phyloP scores from a whole-genome alignment of 805 yeast genomes.

The Schwanniomyces sp. region DNA sequence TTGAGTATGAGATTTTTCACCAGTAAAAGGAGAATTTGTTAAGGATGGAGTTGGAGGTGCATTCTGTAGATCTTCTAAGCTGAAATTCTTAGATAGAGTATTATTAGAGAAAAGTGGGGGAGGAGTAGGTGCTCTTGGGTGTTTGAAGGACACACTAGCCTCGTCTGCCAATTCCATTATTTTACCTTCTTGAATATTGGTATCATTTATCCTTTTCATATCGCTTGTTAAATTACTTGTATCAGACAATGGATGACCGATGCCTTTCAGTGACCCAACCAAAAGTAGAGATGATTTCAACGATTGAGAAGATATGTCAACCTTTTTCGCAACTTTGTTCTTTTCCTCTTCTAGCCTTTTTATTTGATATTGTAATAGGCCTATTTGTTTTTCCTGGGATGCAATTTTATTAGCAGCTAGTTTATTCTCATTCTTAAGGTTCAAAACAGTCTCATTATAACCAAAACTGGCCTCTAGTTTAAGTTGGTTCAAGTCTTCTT shows the following conservation, averaged over 20 bases:
- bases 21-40: not conserved
- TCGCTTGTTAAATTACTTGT: not conserved
- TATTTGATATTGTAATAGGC: slow-evolving; percentile 21
- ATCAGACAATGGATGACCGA: slow-evolving; percentile 10
- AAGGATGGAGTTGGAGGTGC: slow-evolving; percentile 2
- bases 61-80: not conserved
- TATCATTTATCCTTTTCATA: slow-evolving; percentile 1
- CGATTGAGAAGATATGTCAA: slow-evolving; percentile 1
- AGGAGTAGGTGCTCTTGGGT: not conserved
- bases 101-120: not conserved
- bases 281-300: not conserved
- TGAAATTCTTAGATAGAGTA: not conserved
- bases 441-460: slow-evolving; percentile 16
- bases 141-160: not conserved
- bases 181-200: not conserved
- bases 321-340: not conserved
- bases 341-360: slow-evolving; percentile 18
- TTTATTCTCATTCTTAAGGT: slow-evolving; percentile 21
- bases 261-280: not conserved
- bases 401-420: slow-evolving; percentile 20
- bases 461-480: slow-evolving; percentile 22
- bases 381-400: slow-evolving; percentile 24
- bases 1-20: not conserved
- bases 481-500: slow-evolving; percentile 19
- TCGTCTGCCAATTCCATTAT: not conserved